Base-by-base conservation (phyloP, 768 basidiomycete genomes). In the Russula griseocarnosa region DNA sequence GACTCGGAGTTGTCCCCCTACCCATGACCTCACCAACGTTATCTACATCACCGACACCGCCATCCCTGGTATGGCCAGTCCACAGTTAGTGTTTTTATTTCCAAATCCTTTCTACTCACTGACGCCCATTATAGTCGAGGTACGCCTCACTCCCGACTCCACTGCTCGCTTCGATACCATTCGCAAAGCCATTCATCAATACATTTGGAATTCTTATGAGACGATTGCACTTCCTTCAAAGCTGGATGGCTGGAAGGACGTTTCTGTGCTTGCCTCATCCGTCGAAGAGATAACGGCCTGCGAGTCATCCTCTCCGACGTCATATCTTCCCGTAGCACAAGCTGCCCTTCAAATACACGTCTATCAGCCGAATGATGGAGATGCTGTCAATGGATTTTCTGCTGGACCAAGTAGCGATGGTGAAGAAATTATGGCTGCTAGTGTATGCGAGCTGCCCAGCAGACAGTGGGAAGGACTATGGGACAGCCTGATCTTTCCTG, bases 391-490 rank as follows among this genome's bases (percentile, higher is more conserved):
- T 70, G 92, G 96, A 65, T 90, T 92, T 67, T 80, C 83, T 49
- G 78, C 78, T 71, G 72, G 79, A 64, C 77, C 71, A 1, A 75
- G 78, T 55, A 81, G 81, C 32, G 89, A 89, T 24, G 81, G 79
- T 24, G 90, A 86, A 50, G 86, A 88, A 64, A 86, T 92, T 0
- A 88, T 88, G 78, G 92, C 96, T 13, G 97, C 95, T 1, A 90
- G 83, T 62, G 87, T 98, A 22, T 90, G 90, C 72, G 90, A 95
- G 60, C 81, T 99, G 52, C 97, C 97, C 1, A 89, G 87, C 66
- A 74, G 79, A 66, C 82, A 79, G 46, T 87, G 91, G 81, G 96
- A 98, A 64, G 94, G 96, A 1, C 76, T 98, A 18, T 98, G 97
- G 97, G 89, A 88, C 57, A 90, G 88, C 54, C 74, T 99, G 69